phyloP scores from a whole-genome alignment of 2,329 filamentous ascomycete species.

The Ophiobolus disseminans region DNA sequence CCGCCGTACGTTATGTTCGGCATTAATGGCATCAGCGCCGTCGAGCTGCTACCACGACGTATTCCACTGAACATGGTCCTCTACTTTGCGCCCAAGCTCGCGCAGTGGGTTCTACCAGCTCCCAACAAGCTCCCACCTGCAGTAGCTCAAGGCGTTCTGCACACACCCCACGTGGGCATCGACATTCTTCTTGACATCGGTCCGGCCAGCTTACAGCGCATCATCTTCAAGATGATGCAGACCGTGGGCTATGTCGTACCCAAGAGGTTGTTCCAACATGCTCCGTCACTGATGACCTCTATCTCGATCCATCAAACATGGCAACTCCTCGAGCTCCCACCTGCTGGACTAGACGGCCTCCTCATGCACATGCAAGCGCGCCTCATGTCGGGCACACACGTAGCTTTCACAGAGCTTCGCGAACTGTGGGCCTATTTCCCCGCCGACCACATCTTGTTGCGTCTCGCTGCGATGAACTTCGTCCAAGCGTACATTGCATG shows the following conservation, averaged over 20 bases:
- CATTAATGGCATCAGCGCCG: constrained; percentile 20
- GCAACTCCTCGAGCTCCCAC: constrained; percentile 25
- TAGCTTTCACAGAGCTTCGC: constrained; percentile 19
- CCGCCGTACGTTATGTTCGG: constrained; percentile 34
- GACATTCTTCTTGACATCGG: constrained; percentile 27
- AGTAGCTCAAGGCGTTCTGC: constrained; percentile 4
- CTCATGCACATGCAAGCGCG: constrained; percentile 19
- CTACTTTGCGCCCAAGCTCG: constrained; percentile 29
- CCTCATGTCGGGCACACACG: constrained; percentile 16
- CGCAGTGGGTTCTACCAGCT: constrained; percentile 24
- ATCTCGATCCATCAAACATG: constrained; percentile 29
- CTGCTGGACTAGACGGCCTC: constrained; percentile 18
- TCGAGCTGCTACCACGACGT: constrained; percentile 19
- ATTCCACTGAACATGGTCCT: constrained; percentile 28
- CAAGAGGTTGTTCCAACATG: constrained; percentile 7
- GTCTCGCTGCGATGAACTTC: constrained; percentile 25
- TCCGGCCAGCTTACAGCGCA: constrained; percentile 18
- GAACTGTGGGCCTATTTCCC: constrained; percentile 26
- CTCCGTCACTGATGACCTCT: constrained; percentile 12
- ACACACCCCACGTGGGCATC: constrained; percentile 22
- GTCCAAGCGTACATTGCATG: constrained; percentile 10
- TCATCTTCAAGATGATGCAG: constrained; percentile 30
- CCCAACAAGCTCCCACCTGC: constrained; percentile 5
- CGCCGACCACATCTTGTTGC: constrained; percentile 10
- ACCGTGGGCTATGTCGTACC: constrained; percentile 6